Conservation (phyloP, 495 filamentous ascomycete genomes). For the Cetradonia linearis region DNA sequence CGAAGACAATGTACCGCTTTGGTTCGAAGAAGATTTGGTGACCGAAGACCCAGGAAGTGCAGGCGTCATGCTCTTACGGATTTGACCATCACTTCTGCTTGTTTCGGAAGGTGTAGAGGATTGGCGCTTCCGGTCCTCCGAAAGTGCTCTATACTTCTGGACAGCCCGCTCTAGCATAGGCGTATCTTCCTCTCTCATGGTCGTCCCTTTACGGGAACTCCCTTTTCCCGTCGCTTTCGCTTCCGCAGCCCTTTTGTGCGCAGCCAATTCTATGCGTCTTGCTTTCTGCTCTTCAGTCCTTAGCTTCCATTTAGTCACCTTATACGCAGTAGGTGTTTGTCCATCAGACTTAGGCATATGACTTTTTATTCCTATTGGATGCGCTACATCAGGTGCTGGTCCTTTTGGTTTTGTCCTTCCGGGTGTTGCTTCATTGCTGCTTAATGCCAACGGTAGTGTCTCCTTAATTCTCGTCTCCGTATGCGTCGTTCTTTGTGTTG, state of each 20-base stretch:
- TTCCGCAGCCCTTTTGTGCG: conserved; percentile 1
- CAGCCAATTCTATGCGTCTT: not conserved
- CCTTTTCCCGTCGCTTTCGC: not conserved
- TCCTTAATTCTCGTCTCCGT: too few species aligned
- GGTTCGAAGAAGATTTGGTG: not conserved
- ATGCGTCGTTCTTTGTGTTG: not conserved
- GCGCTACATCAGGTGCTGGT: not conserved
- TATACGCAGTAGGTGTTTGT: not conserved
- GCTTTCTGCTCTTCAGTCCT: not conserved
- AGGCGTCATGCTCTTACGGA: conserved; percentile 19
- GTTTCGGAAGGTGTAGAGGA: conserved; percentile 8
- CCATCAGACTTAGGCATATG: not conserved
- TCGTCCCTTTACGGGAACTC: not conserved
- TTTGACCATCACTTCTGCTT: not conserved
- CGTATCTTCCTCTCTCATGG: not conserved
- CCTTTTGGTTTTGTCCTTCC: not conserved
- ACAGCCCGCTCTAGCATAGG: not conserved
- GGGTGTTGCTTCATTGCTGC: not conserved
- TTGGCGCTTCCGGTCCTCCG: not conserved
- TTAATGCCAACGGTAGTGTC: not conserved
- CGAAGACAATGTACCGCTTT: not conserved
- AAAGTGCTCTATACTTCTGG: not conserved
- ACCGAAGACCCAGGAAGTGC: conserved; percentile 4
- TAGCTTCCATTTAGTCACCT: not conserved
- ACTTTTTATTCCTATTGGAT: not conserved